Percentiles rank a stretch among this genome's conserved stretches.
Conservation (phyloP, 768 basidiomycete genomes). For the Daedaleopsis nitida region DNA sequence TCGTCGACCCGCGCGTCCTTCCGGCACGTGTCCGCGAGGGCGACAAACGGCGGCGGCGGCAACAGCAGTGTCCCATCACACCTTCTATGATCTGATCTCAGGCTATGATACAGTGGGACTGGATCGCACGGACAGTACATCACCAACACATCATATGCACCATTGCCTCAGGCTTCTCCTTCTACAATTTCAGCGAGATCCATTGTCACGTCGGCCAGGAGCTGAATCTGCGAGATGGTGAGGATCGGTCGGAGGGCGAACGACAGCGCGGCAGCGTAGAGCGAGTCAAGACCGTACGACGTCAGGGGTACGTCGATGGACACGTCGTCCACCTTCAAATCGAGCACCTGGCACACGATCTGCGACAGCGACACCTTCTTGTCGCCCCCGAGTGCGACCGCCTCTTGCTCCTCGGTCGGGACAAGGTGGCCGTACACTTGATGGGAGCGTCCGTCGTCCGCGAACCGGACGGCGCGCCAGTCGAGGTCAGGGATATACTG, state of each 20-base stretch:
- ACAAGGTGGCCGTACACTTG: not conserved
- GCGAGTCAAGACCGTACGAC: slow-evolving; percentile 45
- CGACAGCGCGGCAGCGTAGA: slow-evolving; percentile 41
- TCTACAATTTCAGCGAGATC: too few relatives aligned
- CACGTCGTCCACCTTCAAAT: slow-evolving; percentile 38
- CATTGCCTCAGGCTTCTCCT: too few relatives aligned
- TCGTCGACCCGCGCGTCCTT: too few relatives aligned
- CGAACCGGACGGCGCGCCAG: slow-evolving; percentile 22
- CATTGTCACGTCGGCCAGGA: slow-evolving; percentile 34
- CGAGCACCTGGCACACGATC: slow-evolving; percentile 28
- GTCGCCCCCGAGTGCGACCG: not conserved
- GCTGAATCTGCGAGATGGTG: slow-evolving; percentile 38
- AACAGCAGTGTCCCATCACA: too few relatives aligned
- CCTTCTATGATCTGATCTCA: too few relatives aligned
- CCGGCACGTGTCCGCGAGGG: too few relatives aligned
- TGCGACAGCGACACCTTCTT: not conserved
- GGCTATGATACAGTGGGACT: too few relatives aligned
- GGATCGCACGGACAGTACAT: too few relatives aligned
- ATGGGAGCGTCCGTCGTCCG: not conserved
- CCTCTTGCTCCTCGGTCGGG: not conserved
- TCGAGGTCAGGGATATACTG: slow-evolving; percentile 36
- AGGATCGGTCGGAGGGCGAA: slow-evolving; percentile 34
- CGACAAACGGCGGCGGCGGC: too few relatives aligned
- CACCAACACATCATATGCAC: too few relatives aligned
- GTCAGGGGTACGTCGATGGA: slow-evolving; percentile 41